Evolutionary conservation across 2,329 filamentous ascomycete genomes (phyloP), one percentile per base, ranked within the genome.

Genomic region (Cladosporium sp.): DNA sequence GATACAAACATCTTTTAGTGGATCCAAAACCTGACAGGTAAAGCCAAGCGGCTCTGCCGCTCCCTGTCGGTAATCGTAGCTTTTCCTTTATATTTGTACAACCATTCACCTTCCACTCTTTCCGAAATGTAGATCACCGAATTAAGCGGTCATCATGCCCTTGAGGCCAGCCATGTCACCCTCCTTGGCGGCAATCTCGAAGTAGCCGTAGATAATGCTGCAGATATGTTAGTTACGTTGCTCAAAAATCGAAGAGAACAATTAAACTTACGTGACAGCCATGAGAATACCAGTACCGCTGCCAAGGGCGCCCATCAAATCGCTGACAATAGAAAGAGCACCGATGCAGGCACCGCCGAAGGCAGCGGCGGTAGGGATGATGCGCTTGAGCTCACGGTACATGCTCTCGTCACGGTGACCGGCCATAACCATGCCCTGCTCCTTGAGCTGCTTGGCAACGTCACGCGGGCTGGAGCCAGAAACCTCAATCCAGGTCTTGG

Each of bases 401-500:
- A 99, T 99, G 83, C 90, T 95, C 84, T 97, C 93, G 78, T 99
- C 95, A 80, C 94, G 90, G 83, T 99, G 94, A 73, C 94, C 94
- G 72, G 94, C 93, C 95, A 99, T 99, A 69, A 99, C 93, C 60
- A 99, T 88, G 75, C 94, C 94, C 80, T 99, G 94, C 73, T 99
- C 95, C 87, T 99, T 99, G 76, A 99, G 87, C 82, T 97, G 94
- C 87, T 99, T 99, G 72, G 94, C 94, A 67, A 99, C 95, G 73
- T 99, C 94, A 72, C 94, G 90, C 61, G 94, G 95, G 81, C 91
- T 93, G 64, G 93, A 97, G 72, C 94, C 95, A 39, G 94, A 97
- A 66, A 99, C 94, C 80, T 99, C 94, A 70, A 99, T 99, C 94
- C 94, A 99, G 57, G 95, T 99, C 90, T 99, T 99, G 78, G 92